Percentiles rank a stretch among this genome's conserved stretches.
Evolutionary conservation across 208 protist species (phyloP).

Genomic region (Trypanosoma theileri): DNA sequence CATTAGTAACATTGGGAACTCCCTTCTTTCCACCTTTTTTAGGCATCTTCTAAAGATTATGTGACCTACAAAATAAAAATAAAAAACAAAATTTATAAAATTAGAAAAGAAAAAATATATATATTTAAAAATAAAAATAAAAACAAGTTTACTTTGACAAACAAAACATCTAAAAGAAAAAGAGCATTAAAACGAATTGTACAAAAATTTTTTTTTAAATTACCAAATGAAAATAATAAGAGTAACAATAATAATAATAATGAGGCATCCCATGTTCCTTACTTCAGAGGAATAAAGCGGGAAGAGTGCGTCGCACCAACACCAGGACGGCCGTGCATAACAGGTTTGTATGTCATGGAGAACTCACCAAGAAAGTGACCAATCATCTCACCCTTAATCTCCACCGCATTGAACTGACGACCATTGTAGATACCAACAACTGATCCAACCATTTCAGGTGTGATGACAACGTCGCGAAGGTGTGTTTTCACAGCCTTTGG

Average conservation of each 20-base stretch:
- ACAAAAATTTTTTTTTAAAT: not conserved
- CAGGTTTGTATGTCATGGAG: slow-evolving; percentile 99
- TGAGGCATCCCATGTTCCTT: slow-evolving; percentile 22
- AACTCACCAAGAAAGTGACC: slow-evolving; percentile 99
- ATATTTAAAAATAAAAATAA: slow-evolving; percentile 6
- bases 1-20: slow-evolving; percentile 30
- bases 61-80: slow-evolving; percentile 6
- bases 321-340: slow-evolving; percentile 99
- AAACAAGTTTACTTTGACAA: not conserved
- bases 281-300: slow-evolving; percentile 89
- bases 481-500: slow-evolving; percentile 99
- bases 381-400: slow-evolving; percentile 99
- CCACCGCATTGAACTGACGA: slow-evolving; percentile 98
- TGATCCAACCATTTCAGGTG: slow-evolving; percentile 99
- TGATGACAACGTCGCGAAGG: slow-evolving; percentile 99
- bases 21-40: slow-evolving; percentile 33
- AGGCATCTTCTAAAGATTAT: slow-evolving; percentile 21
- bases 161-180: slow-evolving; percentile 4
- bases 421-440: slow-evolving; percentile 99
- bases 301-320: slow-evolving; percentile 97
- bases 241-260: slow-evolving; percentile 7
- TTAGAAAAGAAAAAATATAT: slow-evolving; percentile 9
- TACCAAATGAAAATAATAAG: slow-evolving; percentile 16
- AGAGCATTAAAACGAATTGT: not conserved
- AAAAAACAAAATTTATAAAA: slow-evolving; percentile 6